Conservation (phyloP, 1,139 yeast species). For the Kluyveromyces sp. region DNA sequence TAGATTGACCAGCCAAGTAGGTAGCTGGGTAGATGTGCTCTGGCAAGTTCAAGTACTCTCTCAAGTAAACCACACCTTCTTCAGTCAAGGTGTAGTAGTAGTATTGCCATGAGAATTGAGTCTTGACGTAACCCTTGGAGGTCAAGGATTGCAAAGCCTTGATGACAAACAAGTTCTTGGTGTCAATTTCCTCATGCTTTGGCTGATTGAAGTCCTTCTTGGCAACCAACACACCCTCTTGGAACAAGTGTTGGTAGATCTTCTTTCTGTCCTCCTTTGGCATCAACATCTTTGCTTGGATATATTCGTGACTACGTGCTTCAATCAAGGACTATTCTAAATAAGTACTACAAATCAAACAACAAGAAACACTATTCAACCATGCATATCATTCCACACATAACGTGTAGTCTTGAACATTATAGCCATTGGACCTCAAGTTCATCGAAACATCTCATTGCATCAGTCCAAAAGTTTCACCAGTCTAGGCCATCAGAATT, state of each 20-base stretch:
- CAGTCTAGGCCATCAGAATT: no score
- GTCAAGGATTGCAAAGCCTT: constrained; percentile 99
- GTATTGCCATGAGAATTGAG: constrained; percentile 99
- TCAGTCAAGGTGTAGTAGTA: constrained; percentile 99
- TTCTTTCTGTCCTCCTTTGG: constrained; percentile 99
- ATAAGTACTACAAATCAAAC: background rate
- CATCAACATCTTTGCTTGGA: constrained; percentile 72
- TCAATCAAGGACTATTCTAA: constrained; percentile 2
- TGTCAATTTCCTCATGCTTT: constrained; percentile 96
- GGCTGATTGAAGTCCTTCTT: constrained; percentile 98
- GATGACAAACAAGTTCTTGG: constrained; percentile 96
- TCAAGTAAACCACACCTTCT: constrained; percentile 97
- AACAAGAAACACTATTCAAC: background rate
- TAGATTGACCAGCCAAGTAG: constrained; percentile 91
- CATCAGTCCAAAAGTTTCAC: background rate
- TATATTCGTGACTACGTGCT: constrained; percentile 11
- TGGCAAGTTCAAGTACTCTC: constrained; percentile 98
- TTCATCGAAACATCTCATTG: background rate
- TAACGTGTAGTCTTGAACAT: no score
- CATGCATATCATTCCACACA: no score
- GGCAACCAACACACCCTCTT: constrained; percentile 99
- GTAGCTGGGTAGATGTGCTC: constrained; percentile 98
- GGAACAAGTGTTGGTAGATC: constrained; percentile 98
- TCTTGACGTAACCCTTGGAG: constrained; percentile 98
- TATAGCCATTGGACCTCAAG: background rate